A percentile compares a stretch with the other conserved stretches of the same genome.
Evolutionary conservation across 2,329 filamentous ascomycete species (phyloP).

Genomic region (Aspergillus fumigatiaffinis): DNA sequence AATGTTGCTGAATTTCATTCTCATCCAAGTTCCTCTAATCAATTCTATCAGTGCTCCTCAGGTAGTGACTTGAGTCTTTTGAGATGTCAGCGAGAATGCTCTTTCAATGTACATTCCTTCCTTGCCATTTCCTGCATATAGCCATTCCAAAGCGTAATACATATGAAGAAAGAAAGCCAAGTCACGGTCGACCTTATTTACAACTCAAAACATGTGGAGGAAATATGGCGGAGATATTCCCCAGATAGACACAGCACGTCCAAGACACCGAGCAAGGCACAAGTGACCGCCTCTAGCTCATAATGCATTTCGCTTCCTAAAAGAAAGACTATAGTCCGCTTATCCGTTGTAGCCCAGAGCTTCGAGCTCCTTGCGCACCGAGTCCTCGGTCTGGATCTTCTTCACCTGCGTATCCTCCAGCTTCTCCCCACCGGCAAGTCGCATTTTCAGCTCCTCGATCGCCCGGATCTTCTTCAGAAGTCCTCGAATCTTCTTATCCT

Average conservation of each 20-base stretch:
- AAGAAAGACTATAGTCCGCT: not conserved
- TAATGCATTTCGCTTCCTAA: not conserved
- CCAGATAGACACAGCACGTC: not conserved
- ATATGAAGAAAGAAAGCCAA: not conserved
- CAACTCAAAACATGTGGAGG: not conserved
- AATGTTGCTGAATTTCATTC: not conserved
- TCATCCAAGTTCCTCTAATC: not conserved
- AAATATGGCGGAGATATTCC: not conserved
- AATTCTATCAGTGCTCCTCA: not conserved
- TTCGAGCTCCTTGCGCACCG: constrained; percentile 79
- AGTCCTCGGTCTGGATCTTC: constrained; percentile 88
- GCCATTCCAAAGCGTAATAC: not conserved
- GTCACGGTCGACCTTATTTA: not conserved
- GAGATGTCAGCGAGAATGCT: not conserved
- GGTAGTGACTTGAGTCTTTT: not conserved
- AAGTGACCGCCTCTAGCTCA: not conserved
- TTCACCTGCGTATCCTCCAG: constrained; percentile 97
- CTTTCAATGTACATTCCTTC: not conserved
- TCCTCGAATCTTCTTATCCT: constrained; percentile 90
- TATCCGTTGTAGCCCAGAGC: constrained; percentile 50
- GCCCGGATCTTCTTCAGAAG: constrained; percentile 96
- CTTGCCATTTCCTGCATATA: not conserved
- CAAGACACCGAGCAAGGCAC: not conserved
- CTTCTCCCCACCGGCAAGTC: constrained; percentile 89
- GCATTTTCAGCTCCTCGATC: constrained; percentile 98